Percentiles rank a stretch among this genome's conserved stretches.
Evolutionary conservation across 805 yeast genomes (phyloP).

Genomic region (Wickerhamiella sorbophila): DNA sequence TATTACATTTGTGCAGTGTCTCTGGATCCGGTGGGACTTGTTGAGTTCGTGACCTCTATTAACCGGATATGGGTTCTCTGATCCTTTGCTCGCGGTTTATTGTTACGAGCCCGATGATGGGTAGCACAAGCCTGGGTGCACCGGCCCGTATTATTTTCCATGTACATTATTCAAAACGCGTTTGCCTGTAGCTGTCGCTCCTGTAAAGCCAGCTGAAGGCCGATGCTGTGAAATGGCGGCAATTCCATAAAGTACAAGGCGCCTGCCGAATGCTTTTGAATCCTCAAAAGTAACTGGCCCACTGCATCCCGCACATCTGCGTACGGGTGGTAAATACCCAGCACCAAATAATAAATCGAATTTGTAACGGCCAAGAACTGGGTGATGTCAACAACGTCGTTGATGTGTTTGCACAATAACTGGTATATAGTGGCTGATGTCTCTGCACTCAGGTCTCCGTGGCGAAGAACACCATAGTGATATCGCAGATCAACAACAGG

Average conservation of each 20-base stretch:
- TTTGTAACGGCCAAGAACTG: conserved; percentile 16
- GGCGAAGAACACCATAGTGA: conserved; percentile 19
- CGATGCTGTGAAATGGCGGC: conserved; percentile 10
- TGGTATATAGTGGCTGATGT: conserved; percentile 19
- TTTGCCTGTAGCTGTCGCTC: background rate
- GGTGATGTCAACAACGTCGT: conserved; percentile 21
- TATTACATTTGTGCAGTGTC: too few species aligned
- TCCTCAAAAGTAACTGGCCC: conserved; percentile 15
- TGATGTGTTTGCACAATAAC: conserved; percentile 15
- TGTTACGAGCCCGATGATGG: too few species aligned
- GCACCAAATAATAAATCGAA: conserved; percentile 19
- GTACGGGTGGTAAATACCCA: conserved; percentile 23
- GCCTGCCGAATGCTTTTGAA: conserved; percentile 22
- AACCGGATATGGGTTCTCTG: too few species aligned
- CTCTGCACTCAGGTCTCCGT: conserved; percentile 14
- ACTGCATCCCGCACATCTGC: conserved; percentile 16
- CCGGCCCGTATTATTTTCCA: too few species aligned
- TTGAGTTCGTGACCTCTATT: too few species aligned
- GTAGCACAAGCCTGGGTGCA: too few species aligned
- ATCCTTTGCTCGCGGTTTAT: too few species aligned
- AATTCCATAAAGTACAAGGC: conserved; percentile 14
- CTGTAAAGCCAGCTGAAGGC: conserved; percentile 4
- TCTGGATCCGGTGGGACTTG: too few species aligned
- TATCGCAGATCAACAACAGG: conserved; percentile 20
- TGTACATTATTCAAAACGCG: too few species aligned